Conservation (phyloP, 192 early-diverging fungal genomes). For the Lunasporangiospora selenospora region DNA sequence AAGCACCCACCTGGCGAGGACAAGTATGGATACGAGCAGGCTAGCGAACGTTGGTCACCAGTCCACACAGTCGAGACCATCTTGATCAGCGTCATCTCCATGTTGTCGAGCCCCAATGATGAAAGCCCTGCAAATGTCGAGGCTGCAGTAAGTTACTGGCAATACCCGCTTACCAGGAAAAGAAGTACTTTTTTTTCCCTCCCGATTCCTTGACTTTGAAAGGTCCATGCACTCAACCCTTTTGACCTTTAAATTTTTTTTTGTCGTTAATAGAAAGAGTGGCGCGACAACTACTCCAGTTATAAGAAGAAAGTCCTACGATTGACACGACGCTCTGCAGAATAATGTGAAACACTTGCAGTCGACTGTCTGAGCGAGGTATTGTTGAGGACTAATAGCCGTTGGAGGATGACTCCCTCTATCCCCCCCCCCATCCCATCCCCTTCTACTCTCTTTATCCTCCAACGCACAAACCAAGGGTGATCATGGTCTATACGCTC, state of each 20-base stretch:
- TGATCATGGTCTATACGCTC: too few species aligned
- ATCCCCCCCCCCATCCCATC: too few species aligned
- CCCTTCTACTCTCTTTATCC: too few species aligned
- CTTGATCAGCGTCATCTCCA: constrained; percentile 86
- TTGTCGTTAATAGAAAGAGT: constrained; percentile 68
- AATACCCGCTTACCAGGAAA: neutral
- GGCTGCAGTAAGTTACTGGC: constrained; percentile 76
- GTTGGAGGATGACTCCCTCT: too few species aligned
- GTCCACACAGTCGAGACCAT: constrained; percentile 96
- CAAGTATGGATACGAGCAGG: constrained; percentile 89
- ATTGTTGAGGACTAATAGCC: too few species aligned
- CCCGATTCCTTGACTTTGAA: neutral
- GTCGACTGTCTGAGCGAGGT: too few species aligned
- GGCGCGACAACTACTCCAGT: constrained; percentile 67
- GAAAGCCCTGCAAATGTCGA: constrained; percentile 96
- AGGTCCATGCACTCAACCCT: neutral
- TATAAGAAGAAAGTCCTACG: constrained; percentile 84
- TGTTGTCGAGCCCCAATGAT: constrained; percentile 93
- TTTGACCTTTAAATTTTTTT: neutral
- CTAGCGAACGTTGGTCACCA: constrained; percentile 94
- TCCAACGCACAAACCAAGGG: too few species aligned
- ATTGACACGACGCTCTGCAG: constrained; percentile 57
- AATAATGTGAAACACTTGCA: constrained; percentile 35
- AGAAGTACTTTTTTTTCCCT: neutral
- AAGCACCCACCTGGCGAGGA: constrained; percentile 85